Base-by-base conservation (phyloP, 257 asterid species). In the Euphrasia confusa region DNA sequence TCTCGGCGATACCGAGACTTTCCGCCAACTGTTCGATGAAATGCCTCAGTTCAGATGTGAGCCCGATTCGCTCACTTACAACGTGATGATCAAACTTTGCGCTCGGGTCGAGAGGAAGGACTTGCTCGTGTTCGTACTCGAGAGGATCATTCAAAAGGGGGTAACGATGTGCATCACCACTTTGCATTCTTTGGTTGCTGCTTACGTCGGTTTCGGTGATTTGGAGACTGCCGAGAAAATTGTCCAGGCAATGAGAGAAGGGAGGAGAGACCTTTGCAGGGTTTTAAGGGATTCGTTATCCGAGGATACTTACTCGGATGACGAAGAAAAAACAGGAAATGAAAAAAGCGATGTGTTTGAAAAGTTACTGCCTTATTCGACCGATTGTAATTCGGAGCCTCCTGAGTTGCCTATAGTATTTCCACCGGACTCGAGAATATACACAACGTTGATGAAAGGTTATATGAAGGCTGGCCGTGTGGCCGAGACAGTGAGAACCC, bases 401-500 rank as follows among this genome's bases (percentile, higher is more conserved):
- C 89, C 79, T 0, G 85, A 78, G 65, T 71, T 92, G 71, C 78
- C 89, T 58, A 33, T 60, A 24, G 72, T 66, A 32, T 68, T 80
- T 28, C 40, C 82, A 27, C 97, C 97, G 0, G 89, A 92, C 69
- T 75, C 96, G 0, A 81, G 99, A 78, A 89, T 89, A 59, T 89
- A 84, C 68, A 92, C 97, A 0, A 92, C 97, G n/a, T 67, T 92
- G 60, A 92, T 89, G 97, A 92, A 92, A 70, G 99, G 97, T 32
- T 92, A 92, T 66, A 89, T 92, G 99, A 85, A 77, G 39, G 85
- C 78, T 0, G 95, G 99, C 0, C 94, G 95, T 4, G 80, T 83
- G 10, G 68, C 83, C 0, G 99, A 92, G 74, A 85, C 85, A 0
- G 91, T 89, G 64, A 92, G 97, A 77, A 89, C 78, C 82, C 86